These are phyloP conservation scores for Leccinum variicolor DNA, from an alignment of 768 basidiomycete species.

Conservation along the genomic window DNA sequence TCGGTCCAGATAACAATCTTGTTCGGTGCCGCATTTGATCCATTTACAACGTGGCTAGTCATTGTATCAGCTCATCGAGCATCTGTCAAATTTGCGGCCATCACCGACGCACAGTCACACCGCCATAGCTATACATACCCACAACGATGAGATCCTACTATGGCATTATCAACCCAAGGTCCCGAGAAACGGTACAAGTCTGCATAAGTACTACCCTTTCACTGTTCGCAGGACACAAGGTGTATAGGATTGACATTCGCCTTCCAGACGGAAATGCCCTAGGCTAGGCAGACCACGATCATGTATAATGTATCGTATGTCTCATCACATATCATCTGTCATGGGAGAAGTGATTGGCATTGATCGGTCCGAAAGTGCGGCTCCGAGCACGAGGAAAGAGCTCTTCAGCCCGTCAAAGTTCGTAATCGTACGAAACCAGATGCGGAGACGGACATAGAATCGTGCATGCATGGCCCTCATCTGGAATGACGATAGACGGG, in stretches of 20 bases:
- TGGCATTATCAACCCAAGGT: neutral
- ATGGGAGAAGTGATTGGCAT: slow-evolving; percentile 6
- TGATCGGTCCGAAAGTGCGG: slow-evolving; percentile 9
- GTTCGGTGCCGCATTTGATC: neutral
- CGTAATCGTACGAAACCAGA: neutral
- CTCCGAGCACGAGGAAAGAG: neutral
- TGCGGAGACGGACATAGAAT: neutral
- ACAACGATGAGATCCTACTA: neutral
- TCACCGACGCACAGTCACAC: neutral
- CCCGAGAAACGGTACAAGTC: neutral
- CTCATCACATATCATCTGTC: slow-evolving; percentile 9
- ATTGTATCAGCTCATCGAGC: too few relatives aligned
- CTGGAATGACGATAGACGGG: neutral
- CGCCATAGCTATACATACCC: neutral
- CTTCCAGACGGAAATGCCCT: neutral
- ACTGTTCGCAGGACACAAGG: slow-evolving; percentile 2
- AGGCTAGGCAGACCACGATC: neutral
- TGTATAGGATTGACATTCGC: neutral
- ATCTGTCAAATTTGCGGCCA: neutral
- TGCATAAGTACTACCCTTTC: neutral
- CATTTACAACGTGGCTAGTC: neutral
- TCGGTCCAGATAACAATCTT: neutral
- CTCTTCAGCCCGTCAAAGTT: slow-evolving; percentile 7
- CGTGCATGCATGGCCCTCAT: neutral
- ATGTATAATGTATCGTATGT: slow-evolving; percentile 2